phyloP scores from a whole-genome alignment of 768 basidiomycete genomes.

The Coprinellus micaceus region DNA sequence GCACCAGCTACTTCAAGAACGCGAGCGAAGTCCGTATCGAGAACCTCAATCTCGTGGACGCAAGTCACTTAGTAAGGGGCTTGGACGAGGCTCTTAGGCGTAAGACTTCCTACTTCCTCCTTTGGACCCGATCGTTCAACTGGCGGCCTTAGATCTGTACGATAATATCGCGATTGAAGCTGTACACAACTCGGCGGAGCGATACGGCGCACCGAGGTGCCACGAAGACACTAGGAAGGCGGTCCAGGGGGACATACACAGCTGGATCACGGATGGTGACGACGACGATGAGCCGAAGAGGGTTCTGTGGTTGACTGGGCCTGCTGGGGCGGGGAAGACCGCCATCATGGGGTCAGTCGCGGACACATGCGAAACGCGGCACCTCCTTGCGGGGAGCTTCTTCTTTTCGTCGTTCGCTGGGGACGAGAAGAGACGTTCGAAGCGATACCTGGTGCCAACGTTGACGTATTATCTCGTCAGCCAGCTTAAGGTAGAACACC shows the following conservation, averaged over 20 bases:
- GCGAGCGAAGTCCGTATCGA: too few species aligned
- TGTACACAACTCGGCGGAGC: slow-evolving; percentile 9
- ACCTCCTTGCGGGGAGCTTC: slow-evolving; percentile 5
- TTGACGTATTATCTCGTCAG: not conserved
- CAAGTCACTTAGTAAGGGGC: too few species aligned
- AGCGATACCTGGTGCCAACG: not conserved
- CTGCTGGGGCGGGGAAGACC: slow-evolving; percentile 11
- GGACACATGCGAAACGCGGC: not conserved
- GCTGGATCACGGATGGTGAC: not conserved
- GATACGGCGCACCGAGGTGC: not conserved
- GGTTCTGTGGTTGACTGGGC: slow-evolving; percentile 5
- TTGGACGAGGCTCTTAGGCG: too few species aligned
- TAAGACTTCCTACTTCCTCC: too few species aligned
- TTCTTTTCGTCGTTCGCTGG: slow-evolving; percentile 6
- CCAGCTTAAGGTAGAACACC: not conserved
- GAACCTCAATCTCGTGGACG: too few species aligned
- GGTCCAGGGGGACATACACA: slow-evolving; percentile 1
- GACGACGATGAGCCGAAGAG: not conserved
- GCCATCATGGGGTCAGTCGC: slow-evolving; percentile 8
- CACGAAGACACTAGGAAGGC: slow-evolving; percentile 6
- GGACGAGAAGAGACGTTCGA: not conserved
- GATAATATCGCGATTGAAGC: not conserved
- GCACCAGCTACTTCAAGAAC: too few species aligned
- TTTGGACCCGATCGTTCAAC: too few species aligned
- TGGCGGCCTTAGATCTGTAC: not conserved